Evolutionary conservation across 768 basidiomycete species (phyloP).

Genomic region (Mycena galericulata): DNA sequence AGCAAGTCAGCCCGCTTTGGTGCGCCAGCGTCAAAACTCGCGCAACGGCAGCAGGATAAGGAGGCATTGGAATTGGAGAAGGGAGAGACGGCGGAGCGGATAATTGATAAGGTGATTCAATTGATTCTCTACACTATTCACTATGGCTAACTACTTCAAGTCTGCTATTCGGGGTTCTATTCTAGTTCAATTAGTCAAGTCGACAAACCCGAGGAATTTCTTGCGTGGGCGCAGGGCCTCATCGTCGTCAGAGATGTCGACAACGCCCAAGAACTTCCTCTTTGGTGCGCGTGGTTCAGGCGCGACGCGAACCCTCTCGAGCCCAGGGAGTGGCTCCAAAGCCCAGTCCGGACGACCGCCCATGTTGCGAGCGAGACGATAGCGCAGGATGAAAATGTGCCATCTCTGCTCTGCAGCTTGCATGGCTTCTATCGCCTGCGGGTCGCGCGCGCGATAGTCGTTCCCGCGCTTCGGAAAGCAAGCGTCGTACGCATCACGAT

Average conservation of each 20-base stretch:
- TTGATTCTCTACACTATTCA: too few species aligned
- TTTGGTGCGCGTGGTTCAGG: neutral
- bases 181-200: constrained; percentile 5
- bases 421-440: neutral
- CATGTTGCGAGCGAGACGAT: neutral
- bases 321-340: constrained; percentile 19
- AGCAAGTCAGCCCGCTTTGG: too few species aligned
- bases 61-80: too few species aligned
- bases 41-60: too few species aligned
- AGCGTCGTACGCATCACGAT: neutral
- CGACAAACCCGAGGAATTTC: constrained; percentile 1
- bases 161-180: too few species aligned
- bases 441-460: neutral
- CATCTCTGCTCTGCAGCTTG: constrained; percentile 17
- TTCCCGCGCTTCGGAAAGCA: neutral
- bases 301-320: neutral
- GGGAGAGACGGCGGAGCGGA: too few species aligned
- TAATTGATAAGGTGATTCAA: too few species aligned
- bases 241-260: constrained; percentile 6
- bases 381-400: constrained; percentile 10
- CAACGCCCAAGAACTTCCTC: neutral
- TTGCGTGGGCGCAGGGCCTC: constrained; percentile 4
- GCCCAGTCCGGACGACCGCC: constrained; percentile 7
- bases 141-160: too few species aligned
- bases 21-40: too few species aligned